Evolutionary conservation across 108 stramenopile genomes (phyloP).

Genomic region (Conticribra guillardii): DNA sequence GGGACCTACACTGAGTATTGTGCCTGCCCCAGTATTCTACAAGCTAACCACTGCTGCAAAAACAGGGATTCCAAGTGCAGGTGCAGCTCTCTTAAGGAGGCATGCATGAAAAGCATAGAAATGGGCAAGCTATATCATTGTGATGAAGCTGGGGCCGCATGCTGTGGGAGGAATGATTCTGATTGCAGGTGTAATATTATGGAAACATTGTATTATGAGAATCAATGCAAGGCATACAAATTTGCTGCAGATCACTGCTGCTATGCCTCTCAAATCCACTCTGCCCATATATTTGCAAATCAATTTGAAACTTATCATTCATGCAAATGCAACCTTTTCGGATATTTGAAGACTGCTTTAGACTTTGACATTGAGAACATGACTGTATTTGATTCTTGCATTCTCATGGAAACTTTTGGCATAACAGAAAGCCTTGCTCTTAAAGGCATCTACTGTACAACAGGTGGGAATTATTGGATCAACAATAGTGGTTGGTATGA

Average conservation of each 20-base stretch:
- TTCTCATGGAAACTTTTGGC: not conserved
- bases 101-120: not conserved
- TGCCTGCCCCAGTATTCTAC: not conserved
- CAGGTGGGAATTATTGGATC: not conserved
- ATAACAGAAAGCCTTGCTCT: not conserved
- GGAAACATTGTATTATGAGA: not conserved
- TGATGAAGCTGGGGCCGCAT: not conserved
- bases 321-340: no score
- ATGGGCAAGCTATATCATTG: not conserved
- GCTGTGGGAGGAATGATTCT: not conserved
- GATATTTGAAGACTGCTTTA: no score
- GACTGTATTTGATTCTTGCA: not conserved
- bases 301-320: no score
- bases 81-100: not conserved
- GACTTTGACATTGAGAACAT: no score
- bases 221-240: not conserved
- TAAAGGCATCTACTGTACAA: not conserved
- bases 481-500: slow-evolving; percentile 7
- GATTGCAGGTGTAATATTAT: not conserved
- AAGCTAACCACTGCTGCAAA: not conserved
- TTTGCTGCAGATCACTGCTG: not conserved
- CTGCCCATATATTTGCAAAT: no score
- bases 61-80: not conserved
- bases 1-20: not conserved
- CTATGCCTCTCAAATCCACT: not conserved